phyloP scores from a whole-genome alignment of 495 filamentous ascomycete genomes.

The Thermochaetoides thermophila region DNA sequence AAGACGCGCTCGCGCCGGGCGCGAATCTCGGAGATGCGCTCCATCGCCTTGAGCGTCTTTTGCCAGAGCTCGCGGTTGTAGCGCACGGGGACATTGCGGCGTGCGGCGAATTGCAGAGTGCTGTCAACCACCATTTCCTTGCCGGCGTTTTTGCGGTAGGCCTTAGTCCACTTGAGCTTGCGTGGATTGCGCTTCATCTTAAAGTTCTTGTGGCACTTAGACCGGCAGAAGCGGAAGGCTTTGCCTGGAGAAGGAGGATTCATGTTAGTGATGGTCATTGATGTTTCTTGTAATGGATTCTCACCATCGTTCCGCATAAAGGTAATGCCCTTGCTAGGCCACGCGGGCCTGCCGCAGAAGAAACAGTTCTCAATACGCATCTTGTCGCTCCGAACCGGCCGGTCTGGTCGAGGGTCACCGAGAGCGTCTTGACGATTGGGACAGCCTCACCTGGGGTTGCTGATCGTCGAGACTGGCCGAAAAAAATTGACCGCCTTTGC shows the following conservation, averaged over 20 bases:
- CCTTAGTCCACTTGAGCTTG: constrained; percentile 80
- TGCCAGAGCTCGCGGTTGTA: constrained; percentile 86
- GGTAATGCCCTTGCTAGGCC: constrained; percentile 81
- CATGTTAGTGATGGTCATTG: constrained; percentile 2
- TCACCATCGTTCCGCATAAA: constrained; percentile 54
- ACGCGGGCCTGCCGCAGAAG: constrained; percentile 73
- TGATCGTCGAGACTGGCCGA: constrained; percentile 1
- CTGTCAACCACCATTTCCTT: constrained; percentile 93
- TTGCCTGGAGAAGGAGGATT: constrained; percentile 29
- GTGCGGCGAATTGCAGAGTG: constrained; percentile 79
- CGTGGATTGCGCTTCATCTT: constrained; percentile 86
- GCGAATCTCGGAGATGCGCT: constrained; percentile 78
- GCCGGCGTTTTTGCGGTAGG: constrained; percentile 59
- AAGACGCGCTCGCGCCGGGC: constrained; percentile 70
- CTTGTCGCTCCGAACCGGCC: constrained; percentile 14
- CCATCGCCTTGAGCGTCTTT: constrained; percentile 81
- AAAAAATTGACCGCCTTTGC: constrained; percentile 14
- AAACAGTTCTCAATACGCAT: constrained; percentile 66
- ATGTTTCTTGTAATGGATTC: no score
- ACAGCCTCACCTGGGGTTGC: constrained; percentile 3
- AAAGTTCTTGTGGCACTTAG: constrained; percentile 95
- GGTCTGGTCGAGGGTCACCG: constrained; percentile 4
- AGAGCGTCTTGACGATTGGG: constrained; percentile 5
- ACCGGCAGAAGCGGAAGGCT: constrained; percentile 60
- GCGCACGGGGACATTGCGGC: constrained; percentile 85